A percentile compares a stretch with the other conserved stretches of the same genome.
phyloP scores from a whole-genome alignment of 495 filamentous ascomycete genomes.

The Jackrogersella minutella region DNA sequence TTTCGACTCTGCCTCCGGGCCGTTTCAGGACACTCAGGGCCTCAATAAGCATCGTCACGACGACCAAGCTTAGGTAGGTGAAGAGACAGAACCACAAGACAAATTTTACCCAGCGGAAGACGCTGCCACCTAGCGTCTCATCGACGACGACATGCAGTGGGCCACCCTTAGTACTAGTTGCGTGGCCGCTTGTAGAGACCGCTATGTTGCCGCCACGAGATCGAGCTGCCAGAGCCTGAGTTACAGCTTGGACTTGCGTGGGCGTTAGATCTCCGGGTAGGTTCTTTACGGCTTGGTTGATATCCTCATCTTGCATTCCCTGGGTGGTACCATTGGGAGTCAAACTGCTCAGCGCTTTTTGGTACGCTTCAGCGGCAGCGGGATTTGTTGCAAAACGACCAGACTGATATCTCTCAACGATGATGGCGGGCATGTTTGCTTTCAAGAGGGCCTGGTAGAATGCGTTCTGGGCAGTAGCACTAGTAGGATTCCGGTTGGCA shows the following conservation, averaged over 20 bases:
- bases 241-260: constrained; percentile 82
- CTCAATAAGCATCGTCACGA: constrained; percentile 83
- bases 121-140: constrained; percentile 75
- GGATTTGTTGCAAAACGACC: constrained; percentile 82
- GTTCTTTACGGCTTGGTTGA: constrained; percentile 43
- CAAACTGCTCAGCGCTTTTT: constrained; percentile 73
- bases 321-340: constrained; percentile 48
- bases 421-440: constrained; percentile 90
- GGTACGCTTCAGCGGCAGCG: constrained; percentile 75
- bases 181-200: constrained; percentile 52
- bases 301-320: constrained; percentile 44
- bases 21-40: constrained; percentile 78
- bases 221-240: constrained; percentile 84
- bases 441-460: constrained; percentile 93
- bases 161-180: constrained; percentile 72
- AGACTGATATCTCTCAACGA: constrained; percentile 86
- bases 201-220: constrained; percentile 71
- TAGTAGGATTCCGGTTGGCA: constrained; percentile 89
- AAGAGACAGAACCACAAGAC: constrained; percentile 77
- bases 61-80: constrained; percentile 74
- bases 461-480: constrained; percentile 83
- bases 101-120: constrained; percentile 94
- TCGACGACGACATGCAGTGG: constrained; percentile 97
- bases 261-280: constrained; percentile 54
- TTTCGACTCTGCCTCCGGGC: constrained; percentile 69